Percentiles rank a stretch among this genome's conserved stretches.
Evolutionary conservation across 192 early-diverging fungal species (phyloP).

Genomic region (Coemansia sp.): DNA sequence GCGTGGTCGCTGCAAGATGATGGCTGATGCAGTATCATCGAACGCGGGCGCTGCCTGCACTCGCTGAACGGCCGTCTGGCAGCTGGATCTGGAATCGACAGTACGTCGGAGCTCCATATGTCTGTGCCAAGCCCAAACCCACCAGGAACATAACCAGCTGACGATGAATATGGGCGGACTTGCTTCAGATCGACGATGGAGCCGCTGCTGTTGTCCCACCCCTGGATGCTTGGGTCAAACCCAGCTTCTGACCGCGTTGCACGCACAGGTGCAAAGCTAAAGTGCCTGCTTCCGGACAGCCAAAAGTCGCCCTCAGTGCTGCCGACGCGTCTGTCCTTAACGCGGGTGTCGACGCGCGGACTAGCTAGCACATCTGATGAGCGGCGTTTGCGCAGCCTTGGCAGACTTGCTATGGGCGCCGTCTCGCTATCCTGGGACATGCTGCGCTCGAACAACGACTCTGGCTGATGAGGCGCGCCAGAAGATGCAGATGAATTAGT

Average conservation of each 20-base stretch:
- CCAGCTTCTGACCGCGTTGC: conserved; percentile 14
- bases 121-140: conserved; percentile 21
- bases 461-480: conserved; percentile 13
- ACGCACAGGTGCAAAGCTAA: conserved; percentile 10
- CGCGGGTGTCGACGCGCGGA: background rate
- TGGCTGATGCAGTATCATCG: conserved; percentile 32
- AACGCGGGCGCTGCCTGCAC: conserved; percentile 32
- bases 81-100: conserved; percentile 36
- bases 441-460: conserved; percentile 32
- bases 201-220: background rate
- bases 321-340: background rate
- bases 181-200: conserved; percentile 17
- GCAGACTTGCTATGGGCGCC: conserved; percentile 32
- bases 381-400: conserved; percentile 10
- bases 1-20: background rate
- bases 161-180: conserved; percentile 27
- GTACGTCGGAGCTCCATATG: conserved; percentile 44
- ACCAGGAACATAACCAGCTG: conserved; percentile 11
- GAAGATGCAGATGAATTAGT: conserved; percentile 28
- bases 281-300: conserved; percentile 9
- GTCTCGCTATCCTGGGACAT: conserved; percentile 30
- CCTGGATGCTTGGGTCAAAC: background rate
- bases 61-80: conserved; percentile 2
- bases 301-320: conserved; percentile 1
- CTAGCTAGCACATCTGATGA: background rate